These are phyloP conservation scores for Podospora pseudopauciseta DNA, from an alignment of 495 filamentous ascomycete species.

Conservation along the genomic window DNA sequence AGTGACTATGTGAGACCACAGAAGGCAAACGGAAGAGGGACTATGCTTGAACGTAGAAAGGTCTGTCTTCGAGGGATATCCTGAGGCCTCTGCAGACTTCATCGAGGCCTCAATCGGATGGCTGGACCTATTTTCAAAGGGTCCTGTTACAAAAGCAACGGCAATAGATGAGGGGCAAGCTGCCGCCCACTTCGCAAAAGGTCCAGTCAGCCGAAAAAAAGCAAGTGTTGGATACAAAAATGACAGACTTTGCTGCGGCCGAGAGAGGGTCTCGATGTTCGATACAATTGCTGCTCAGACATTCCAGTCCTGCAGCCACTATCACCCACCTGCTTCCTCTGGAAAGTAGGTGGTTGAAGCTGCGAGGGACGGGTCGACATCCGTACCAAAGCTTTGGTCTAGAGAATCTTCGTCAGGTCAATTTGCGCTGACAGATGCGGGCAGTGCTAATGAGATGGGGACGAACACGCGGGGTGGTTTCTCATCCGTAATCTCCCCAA, in stretches of 20 bases:
- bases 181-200: neutral
- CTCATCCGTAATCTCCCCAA: neutral
- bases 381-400: neutral
- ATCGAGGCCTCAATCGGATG: too few relatives aligned
- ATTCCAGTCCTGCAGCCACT: slow-evolving; percentile 8
- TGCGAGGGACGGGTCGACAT: neutral
- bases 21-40: neutral
- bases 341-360: neutral
- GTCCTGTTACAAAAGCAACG: neutral
- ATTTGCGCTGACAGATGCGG: neutral
- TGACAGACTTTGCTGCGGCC: neutral
- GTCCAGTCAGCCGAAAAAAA: slow-evolving; percentile 1
- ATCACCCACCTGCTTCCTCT: neutral
- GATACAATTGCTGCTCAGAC: neutral
- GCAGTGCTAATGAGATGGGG: neutral
- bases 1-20: neutral
- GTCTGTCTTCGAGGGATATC: too few relatives aligned
- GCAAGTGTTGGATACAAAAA: neutral
- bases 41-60: too few relatives aligned
- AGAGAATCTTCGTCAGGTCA: neutral
- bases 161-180: neutral
- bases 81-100: too few relatives aligned
- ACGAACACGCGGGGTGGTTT: neutral
- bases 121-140: neutral
- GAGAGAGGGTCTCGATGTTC: neutral